Conservation (phyloP, 768 basidiomycete genomes). For the Tulasnella sp. region DNA sequence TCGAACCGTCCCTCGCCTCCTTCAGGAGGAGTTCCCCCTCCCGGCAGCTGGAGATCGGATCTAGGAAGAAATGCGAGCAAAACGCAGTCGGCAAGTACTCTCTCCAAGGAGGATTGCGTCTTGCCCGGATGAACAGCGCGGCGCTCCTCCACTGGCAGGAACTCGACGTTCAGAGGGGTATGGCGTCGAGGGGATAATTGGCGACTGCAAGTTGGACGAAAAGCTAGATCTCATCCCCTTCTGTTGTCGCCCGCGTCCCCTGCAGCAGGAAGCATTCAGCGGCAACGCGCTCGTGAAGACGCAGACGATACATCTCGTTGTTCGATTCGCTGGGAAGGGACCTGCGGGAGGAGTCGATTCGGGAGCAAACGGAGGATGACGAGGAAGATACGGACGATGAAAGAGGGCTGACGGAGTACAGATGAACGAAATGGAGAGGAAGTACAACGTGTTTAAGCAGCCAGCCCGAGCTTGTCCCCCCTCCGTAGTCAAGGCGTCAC, state of each 20-base stretch:
- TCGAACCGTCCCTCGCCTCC: constrained; percentile 66
- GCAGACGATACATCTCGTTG: background rate
- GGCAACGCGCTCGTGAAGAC: background rate
- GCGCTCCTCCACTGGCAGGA: background rate
- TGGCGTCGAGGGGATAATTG: background rate
- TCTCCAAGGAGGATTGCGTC: constrained; percentile 5
- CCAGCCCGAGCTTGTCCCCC: background rate
- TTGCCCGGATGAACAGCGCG: too few species aligned
- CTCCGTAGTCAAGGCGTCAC: background rate
- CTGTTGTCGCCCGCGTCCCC: background rate
- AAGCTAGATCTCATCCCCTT: background rate
- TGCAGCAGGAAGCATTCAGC: background rate
- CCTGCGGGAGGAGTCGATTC: background rate
- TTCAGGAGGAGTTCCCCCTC: constrained; percentile 54
- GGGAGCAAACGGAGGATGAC: background rate
- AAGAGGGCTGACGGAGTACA: background rate
- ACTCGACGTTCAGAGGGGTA: background rate
- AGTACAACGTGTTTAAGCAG: background rate
- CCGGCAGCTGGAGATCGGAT: constrained; percentile 34
- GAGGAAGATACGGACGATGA: background rate
- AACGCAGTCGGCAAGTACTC: background rate
- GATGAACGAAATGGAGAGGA: background rate
- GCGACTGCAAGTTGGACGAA: background rate
- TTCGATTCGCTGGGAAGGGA: background rate
- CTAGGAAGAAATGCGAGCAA: constrained; percentile 30